These are phyloP conservation scores for Vaccinium macrocarpon DNA, from an alignment of 148 eudicot genomes.

Conservation along the genomic window DNA sequence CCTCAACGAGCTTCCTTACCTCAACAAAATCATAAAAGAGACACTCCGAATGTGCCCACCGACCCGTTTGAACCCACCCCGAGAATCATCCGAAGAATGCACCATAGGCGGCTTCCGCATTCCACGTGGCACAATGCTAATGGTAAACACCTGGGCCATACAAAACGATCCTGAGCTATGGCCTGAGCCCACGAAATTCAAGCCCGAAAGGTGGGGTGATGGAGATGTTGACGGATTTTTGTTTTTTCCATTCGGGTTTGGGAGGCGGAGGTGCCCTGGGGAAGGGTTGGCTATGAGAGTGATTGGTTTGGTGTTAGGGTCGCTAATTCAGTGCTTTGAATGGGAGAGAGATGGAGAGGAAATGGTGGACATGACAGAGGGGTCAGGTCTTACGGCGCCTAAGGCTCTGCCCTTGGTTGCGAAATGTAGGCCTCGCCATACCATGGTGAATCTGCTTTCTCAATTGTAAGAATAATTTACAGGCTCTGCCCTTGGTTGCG, in stretches of 20 bases:
- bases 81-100: conserved; percentile 17
- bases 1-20: conserved; percentile 19
- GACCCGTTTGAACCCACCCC: conserved; percentile 1
- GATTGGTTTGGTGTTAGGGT: background rate
- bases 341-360: conserved; percentile 20
- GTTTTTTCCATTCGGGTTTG: background rate
- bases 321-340: background rate
- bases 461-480: background rate
- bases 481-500: background rate
- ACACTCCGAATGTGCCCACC: conserved; percentile 5
- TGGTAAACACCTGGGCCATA: conserved; percentile 42
- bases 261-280: background rate
- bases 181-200: conserved; percentile 9
- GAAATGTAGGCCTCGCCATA: background rate
- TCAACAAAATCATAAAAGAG: conserved; percentile 15
- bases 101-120: conserved; percentile 31
- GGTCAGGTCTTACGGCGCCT: conserved; percentile 8
- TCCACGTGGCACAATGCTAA: conserved; percentile 37
- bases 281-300: conserved; percentile 5
- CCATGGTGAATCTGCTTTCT: background rate
- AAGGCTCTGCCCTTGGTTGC: background rate
- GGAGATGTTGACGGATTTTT: background rate
- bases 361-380: conserved; percentile 32
- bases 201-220: background rate
- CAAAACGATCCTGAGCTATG: conserved; percentile 38